Percentiles rank a stretch among this genome's conserved stretches.
Evolutionary conservation across 495 filamentous ascomycete genomes (phyloP).

Genomic region (Aspergillus biplanus): DNA sequence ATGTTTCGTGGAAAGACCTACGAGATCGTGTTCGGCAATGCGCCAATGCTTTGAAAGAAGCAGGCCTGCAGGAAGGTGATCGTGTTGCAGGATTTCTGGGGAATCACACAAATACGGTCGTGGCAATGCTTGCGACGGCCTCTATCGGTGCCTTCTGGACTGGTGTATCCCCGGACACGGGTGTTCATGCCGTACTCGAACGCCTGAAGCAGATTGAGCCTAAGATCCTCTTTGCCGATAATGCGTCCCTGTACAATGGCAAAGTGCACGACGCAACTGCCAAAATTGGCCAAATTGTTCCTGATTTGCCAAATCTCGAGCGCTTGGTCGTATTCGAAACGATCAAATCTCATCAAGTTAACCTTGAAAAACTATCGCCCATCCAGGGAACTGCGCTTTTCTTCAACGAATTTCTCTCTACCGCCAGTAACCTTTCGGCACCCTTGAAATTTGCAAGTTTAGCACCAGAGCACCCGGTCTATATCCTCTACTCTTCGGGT

Average conservation of each 20-base stretch:
- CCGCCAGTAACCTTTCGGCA: constrained; percentile 43
- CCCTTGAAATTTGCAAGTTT: constrained; percentile 72
- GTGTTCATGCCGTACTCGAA: constrained; percentile 79
- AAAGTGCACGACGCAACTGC: constrained; percentile 71
- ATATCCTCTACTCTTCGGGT: constrained; percentile 85
- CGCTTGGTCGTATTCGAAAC: constrained; percentile 73
- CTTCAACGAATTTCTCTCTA: constrained; percentile 55
- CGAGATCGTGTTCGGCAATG: constrained; percentile 75
- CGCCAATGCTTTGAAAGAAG: constrained; percentile 67
- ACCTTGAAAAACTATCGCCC: constrained; percentile 50
- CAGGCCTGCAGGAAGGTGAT: constrained; percentile 66
- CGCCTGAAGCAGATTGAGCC: constrained; percentile 82
- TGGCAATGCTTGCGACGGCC: constrained; percentile 83
- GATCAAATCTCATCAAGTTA: constrained; percentile 50
- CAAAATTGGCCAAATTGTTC: constrained; percentile 74
- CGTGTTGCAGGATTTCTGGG: constrained; percentile 85
- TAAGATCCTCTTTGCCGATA: constrained; percentile 80
- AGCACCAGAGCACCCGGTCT: constrained; percentile 80
- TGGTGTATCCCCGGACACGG: constrained; percentile 82
- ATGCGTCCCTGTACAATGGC: constrained; percentile 85
- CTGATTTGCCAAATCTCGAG: constrained; percentile 63
- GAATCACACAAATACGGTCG: constrained; percentile 81
- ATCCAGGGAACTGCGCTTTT: constrained; percentile 52
- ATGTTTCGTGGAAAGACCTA: constrained; percentile 79
- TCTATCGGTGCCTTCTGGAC: constrained; percentile 90